Base-by-base conservation (phyloP, 192 early-diverging fungal species). In the Glomus cerebriforme region DNA sequence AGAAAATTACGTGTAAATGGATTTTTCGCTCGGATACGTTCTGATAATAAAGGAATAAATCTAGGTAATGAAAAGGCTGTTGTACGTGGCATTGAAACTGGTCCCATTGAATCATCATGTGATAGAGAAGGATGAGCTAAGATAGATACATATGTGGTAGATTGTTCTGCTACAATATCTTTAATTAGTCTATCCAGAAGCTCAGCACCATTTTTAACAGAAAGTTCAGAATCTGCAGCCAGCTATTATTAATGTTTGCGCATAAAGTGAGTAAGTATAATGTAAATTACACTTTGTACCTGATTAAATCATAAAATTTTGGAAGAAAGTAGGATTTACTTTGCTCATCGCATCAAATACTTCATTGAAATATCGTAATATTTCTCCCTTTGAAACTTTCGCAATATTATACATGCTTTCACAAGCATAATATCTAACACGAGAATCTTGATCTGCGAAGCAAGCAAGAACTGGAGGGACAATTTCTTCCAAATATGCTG, bases 331-430 rank as follows among this genome's bases (percentile, higher is more conserved):
- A 24, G 31, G 75, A 13, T 81, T 83, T 81, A 98, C 95, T 82
- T 96, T 93, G 71, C 94, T 92, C 83, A 99, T 85, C 45, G 93
- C 95, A 84, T 99, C 98, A 89, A 99, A 98, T 6, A 99, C 92
- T 47, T 96, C 95, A 79, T 98, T 99, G 63, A 99, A 99, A 82
- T 92, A 98, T 32, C 91, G 83, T 64, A 99, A 83, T 15, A 98
- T 92, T 69, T 94, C 90, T 5, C 93, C 93, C 47, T 94, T 87
- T 31, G 97, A 96, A 4, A 98, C 98, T 71, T 99, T 99, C 27
- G 93, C 92, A 67, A 99, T 96, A 82, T 99, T 99, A 80, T 99
- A 99, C 90, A 99, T 93, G 73, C 91, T 92, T 84, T 99, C 98
- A 79, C 96, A 98, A 2, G 98, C 97, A 91, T 98, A 99, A 87